Base-by-base conservation (phyloP, 2,329 filamentous ascomycete genomes). In the Pyrenochaeta sp. region DNA sequence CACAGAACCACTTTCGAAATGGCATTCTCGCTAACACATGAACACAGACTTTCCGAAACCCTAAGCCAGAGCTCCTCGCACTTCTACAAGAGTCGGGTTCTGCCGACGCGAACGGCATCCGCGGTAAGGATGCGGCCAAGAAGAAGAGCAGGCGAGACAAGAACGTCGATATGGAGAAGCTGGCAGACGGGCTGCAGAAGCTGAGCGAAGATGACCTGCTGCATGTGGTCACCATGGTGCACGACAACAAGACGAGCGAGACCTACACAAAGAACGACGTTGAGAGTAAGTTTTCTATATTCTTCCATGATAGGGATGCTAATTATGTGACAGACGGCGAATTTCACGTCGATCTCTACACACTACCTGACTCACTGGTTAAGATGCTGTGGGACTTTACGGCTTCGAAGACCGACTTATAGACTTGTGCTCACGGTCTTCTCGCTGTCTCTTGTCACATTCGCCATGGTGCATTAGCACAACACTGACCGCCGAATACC, bases 231-330 rank as follows among this genome's bases (percentile, higher is more conserved):
- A 94, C 98, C 81, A 90, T 99, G 87, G 94, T 99, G 62, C 95
- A 98, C 78, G 95, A 99, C 80, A 92, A 97, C 81, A 98, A 98
- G 84, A 89, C 88, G 1, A 87, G 92, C 5, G 93, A 97, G 64
- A 97, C 94, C 1, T 98, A 97, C 80, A 96, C 94, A 49, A 93
- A 96, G 82, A 98, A 97, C 71, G 96, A 99, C 78, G 87, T 97
- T 56, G 95, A 99, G 73, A 91, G 92, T 96, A 82, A 81, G 90
- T 85, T 52, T 25, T 44, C n/a, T 24, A 3, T 28, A 7, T 30
- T 12, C 15, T 24, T 30, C 4, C 27, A 43, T 3, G 2, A 27
- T 3, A 9, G 19, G 30, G 12, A 25, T 54, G 47, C 67, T 76
- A 58, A 73, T 70, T 9, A 49, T 47, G 49, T 72, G 15, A 42